phyloP scores from a whole-genome alignment of 2,329 filamentous ascomycete genomes.

The Talaromyces sp. region DNA sequence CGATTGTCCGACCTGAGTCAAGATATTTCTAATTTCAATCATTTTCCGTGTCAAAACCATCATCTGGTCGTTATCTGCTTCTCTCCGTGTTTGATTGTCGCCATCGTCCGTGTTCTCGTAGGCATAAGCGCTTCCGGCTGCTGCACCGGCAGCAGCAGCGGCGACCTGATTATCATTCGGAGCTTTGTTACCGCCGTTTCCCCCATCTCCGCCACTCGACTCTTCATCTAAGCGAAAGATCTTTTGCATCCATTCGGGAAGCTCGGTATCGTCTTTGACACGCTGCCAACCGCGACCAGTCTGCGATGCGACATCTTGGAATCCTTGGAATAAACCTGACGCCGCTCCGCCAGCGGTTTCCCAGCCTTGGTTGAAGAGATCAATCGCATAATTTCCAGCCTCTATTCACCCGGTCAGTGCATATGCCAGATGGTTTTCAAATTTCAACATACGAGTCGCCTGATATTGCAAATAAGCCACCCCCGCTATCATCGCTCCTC shows the following conservation, averaged over 20 bases:
- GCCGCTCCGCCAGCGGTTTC: slow-evolving; percentile 69
- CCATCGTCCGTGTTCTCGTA: slow-evolving; percentile 65
- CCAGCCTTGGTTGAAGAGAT: slow-evolving; percentile 68
- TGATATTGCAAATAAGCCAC: slow-evolving; percentile 95
- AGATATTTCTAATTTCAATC: slow-evolving; percentile 94
- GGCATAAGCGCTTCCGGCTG: slow-evolving; percentile 73
- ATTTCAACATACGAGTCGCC: slow-evolving; percentile 65
- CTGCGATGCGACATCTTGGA: slow-evolving; percentile 72
- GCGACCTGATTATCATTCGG: slow-evolving; percentile 55
- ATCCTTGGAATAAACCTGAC: slow-evolving; percentile 64
- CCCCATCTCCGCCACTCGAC: slow-evolving; percentile 47
- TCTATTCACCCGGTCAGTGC: slow-evolving; percentile 44
- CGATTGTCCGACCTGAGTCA: slow-evolving; percentile 89
- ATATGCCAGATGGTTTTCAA: too few relatives aligned
- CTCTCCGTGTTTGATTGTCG: slow-evolving; percentile 56
- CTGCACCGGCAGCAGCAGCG: slow-evolving; percentile 59
- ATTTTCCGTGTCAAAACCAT: slow-evolving; percentile 99
- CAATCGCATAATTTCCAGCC: slow-evolving; percentile 72
- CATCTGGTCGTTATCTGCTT: slow-evolving; percentile 92
- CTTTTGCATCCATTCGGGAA: slow-evolving; percentile 75
- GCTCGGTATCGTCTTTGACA: slow-evolving; percentile 71
- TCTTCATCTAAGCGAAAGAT: slow-evolving; percentile 63
- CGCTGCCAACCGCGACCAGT: slow-evolving; percentile 76
- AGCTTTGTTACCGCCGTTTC: slow-evolving; percentile 43
- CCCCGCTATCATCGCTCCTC: slow-evolving; percentile 79